Base-by-base conservation (phyloP, 176 grass and related monocot species). In the Oropetium thomaeum region DNA sequence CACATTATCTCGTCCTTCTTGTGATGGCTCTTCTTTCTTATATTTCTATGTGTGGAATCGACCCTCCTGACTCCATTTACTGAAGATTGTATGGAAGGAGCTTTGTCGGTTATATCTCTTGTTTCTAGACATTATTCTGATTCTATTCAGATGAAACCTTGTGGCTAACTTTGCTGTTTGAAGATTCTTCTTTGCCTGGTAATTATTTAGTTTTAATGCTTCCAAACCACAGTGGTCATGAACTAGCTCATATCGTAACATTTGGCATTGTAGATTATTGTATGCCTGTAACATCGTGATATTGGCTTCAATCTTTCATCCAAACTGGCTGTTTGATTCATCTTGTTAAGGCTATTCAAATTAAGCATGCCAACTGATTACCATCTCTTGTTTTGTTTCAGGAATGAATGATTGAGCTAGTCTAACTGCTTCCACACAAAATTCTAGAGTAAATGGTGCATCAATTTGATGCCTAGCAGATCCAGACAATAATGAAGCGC, bases 401-500 rank as follows among this genome's bases (percentile, higher is more conserved):
- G 86, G 55, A 42, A 63, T 44, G 34, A 38, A 29, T 38, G 12
- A 52, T 68, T 74, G 53, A n/a, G n/a, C 34, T 65, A 27, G 28
- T 30, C 51, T 63, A 38, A 31, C 31, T 55, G 62, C 35, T 33
- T 74, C 8, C n/a, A 11, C 42, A 74, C 55, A 41, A 41, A 61
- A 55, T 62, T 75, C 12, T 35, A 44, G 53, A 62, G 75, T 9
- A 74, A 22, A 43, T 53, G 41, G 43, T 58, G 11, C 37, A 64
- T 41, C 30, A 64, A 26, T 67, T 13, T 7, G 43, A 79, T 44
- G 55, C 71, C 60, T 37, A 83, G 43, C 60, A 88, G 62, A 83
- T 79, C 52, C 69, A 74, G 72, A 83, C n/a, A 68, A 32, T 68
- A 83, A 70, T 77, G 44, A 74, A 53, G 32, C 48, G 28, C 51